A percentile compares a stretch with the other conserved stretches of the same genome.
phyloP scores from a whole-genome alignment of 1,284 basidiomycete genomes.

The Papiliotrema flavescens region DNA sequence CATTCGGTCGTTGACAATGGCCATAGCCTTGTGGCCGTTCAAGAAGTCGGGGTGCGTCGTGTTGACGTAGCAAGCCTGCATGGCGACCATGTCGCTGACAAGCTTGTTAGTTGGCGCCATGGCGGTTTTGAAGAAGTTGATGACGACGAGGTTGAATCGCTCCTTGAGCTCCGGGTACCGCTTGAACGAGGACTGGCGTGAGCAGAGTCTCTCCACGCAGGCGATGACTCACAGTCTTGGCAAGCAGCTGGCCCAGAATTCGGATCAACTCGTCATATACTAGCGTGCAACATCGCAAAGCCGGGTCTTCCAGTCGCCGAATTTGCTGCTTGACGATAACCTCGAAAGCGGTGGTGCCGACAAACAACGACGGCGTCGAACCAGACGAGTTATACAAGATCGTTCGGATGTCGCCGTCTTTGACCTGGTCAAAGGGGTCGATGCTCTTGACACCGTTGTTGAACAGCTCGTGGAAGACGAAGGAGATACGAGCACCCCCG shows the following conservation, averaged over 20 bases:
- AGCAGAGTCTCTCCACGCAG: neutral
- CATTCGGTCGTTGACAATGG: slow-evolving; percentile 79
- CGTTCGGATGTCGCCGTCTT: slow-evolving; percentile 94
- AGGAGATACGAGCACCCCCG: slow-evolving; percentile 94
- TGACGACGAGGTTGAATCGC: slow-evolving; percentile 88
- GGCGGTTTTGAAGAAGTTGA: slow-evolving; percentile 90
- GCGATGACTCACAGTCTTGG: slow-evolving; percentile 72
- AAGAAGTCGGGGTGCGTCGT: slow-evolving; percentile 99
- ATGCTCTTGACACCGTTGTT: slow-evolving; percentile 93
- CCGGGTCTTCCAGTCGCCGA: slow-evolving; percentile 89
- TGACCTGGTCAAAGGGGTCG: slow-evolving; percentile 97
- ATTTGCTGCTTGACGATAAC: slow-evolving; percentile 99
- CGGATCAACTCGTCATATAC: slow-evolving; percentile 97
- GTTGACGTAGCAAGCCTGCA: slow-evolving; percentile 97
- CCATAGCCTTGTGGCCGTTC: slow-evolving; percentile 93
- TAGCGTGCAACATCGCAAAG: slow-evolving; percentile 86
- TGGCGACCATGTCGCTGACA: slow-evolving; percentile 85
- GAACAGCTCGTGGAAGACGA: slow-evolving; percentile 97
- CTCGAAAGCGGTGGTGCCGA: slow-evolving; percentile 93
- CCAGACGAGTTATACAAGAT: slow-evolving; percentile 97
- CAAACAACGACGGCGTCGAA: slow-evolving; percentile 92
- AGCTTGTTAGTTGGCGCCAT: slow-evolving; percentile 95
- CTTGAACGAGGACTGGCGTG: slow-evolving; percentile 78
- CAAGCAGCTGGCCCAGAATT: slow-evolving; percentile 83
- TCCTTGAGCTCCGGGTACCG: slow-evolving; percentile 91